Percentiles rank a stretch among this genome's conserved stretches.
Conservation (phyloP, 2,329 filamentous ascomycete species). For the Clonostachys byssicola region DNA sequence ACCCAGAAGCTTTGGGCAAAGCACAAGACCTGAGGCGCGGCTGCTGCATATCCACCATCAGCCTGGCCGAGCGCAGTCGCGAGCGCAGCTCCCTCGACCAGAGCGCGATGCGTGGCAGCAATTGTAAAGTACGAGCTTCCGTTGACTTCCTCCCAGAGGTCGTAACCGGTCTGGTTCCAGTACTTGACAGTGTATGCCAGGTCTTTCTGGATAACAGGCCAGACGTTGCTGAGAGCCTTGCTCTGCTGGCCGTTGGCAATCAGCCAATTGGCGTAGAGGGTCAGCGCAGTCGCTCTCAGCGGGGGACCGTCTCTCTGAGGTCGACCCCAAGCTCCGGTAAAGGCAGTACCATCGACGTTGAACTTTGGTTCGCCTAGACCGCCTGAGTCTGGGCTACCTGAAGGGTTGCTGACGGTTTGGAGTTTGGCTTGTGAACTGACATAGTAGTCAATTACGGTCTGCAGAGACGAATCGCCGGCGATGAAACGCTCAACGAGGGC, state of each 20-base stretch:
- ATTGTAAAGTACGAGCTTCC: constrained; percentile 79
- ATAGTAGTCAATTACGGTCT: constrained; percentile 62
- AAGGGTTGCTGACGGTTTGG: constrained; percentile 66
- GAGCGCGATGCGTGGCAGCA: constrained; percentile 59
- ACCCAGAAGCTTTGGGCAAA: constrained; percentile 75
- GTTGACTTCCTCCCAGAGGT: constrained; percentile 79
- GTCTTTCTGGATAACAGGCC: constrained; percentile 75
- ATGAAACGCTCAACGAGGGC: constrained; percentile 62
- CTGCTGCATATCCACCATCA: constrained; percentile 55
- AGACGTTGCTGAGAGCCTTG: constrained; percentile 52
- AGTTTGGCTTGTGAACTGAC: constrained; percentile 62
- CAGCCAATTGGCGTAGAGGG: constrained; percentile 69
- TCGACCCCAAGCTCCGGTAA: constrained; percentile 62
- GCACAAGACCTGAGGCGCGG: constrained; percentile 69
- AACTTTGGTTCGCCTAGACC: constrained; percentile 73
- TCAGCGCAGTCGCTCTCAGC: constrained; percentile 69
- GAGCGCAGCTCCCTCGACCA: constrained; percentile 63
- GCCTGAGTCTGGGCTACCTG: constrained; percentile 47
- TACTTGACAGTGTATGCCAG: constrained; percentile 71
- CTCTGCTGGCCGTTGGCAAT: constrained; percentile 59
- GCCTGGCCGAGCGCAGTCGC: constrained; percentile 58
- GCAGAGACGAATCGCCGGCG: constrained; percentile 54
- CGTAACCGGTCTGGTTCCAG: constrained; percentile 64
- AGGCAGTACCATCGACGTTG: constrained; percentile 58
- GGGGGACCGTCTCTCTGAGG: constrained; percentile 65